Evolutionary conservation across 1,139 yeast species (phyloP), one percentile per base, ranked within the genome.

Genomic region (Taphrina confusa): DNA sequence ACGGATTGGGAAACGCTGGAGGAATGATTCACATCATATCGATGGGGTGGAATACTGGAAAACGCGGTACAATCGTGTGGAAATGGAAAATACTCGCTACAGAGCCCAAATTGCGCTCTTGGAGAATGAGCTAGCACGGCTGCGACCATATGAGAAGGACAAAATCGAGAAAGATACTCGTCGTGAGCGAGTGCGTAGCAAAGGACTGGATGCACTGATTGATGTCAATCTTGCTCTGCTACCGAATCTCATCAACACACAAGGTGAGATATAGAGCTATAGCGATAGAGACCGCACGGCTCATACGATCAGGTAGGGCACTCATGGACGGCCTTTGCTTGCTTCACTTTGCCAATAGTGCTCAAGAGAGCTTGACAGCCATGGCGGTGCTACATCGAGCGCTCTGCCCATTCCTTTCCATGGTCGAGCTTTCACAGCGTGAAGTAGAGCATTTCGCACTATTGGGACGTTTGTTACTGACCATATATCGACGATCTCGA

Each of bases 41-140:
- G 42, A 47, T 22, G 52, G 42, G 5, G 40, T 25, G 11, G 52
- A 31, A 4, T 47, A 33, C 42, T 47, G 52, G 52, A 47, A 33
- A 18, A 18, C 23, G 12, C 39, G 52, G 4, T 47, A 25, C 36
- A 18, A 20, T 11, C 28, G 20, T 9, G 39, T 42, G 4, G 42
- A 47, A 22, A 11, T 31, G 22, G 25, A 31, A 18, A 33, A 33
- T 20, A 31, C 42, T 31, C 42, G 39, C 12, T 31, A 20, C 11
- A 20, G 42, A 22, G 40, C 52, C 22, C 42, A 33, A 11, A 33
- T 5, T 33, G 28, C 14, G 6, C 28, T 47, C 20, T 31, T 47
- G 12, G 42, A 31, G 30, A 47, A 25, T 14, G 50, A 30, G 31
- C 28, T 45, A n/a, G 23, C 22, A n/a, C 12, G n/a, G n/a, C n/a